phyloP scores from a whole-genome alignment of 2,329 filamentous ascomycete genomes.

The Fusarium dlaminii region DNA sequence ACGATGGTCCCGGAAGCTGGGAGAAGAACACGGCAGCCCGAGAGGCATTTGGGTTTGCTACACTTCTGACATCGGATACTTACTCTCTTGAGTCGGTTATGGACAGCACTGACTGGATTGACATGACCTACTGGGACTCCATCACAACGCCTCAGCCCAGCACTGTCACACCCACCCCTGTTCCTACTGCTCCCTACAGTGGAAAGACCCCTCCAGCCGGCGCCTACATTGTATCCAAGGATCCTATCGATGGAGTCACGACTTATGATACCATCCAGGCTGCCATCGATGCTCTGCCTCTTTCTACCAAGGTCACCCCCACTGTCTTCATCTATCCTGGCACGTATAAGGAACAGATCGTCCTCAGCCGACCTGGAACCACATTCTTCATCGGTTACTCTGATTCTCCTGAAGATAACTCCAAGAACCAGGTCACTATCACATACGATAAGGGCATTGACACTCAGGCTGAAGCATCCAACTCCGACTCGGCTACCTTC shows the following conservation, averaged over 20 bases:
- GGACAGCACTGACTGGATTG: slow-evolving; percentile 40
- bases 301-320: slow-evolving; percentile 39
- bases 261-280: slow-evolving; percentile 29
- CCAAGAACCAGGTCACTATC: slow-evolving; percentile 36
- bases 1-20: slow-evolving; percentile 57
- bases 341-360: slow-evolving; percentile 36
- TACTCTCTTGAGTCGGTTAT: slow-evolving; percentile 30
- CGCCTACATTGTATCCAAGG: slow-evolving; percentile 35
- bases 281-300: slow-evolving; percentile 53
- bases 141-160: slow-evolving; percentile 36
- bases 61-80: slow-evolving; percentile 28
- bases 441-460: slow-evolving; percentile 37
- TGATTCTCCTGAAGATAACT: slow-evolving; percentile 37
- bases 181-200: slow-evolving; percentile 45
- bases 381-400: slow-evolving; percentile 38
- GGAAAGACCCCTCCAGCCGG: slow-evolving; percentile 49
- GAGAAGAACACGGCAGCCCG: slow-evolving; percentile 35
- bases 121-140: slow-evolving; percentile 33
- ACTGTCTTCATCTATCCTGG: slow-evolving; percentile 40
- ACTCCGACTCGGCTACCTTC: slow-evolving; percentile 40
- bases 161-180: slow-evolving; percentile 14
- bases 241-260: slow-evolving; percentile 19
- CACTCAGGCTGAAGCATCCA: slow-evolving; percentile 34
- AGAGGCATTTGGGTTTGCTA: slow-evolving; percentile 31
- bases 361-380: slow-evolving; percentile 23